These are phyloP conservation scores for Lachnellula occidentalis DNA, from an alignment of 2,329 filamentous ascomycete genomes.

Conservation along the genomic window DNA sequence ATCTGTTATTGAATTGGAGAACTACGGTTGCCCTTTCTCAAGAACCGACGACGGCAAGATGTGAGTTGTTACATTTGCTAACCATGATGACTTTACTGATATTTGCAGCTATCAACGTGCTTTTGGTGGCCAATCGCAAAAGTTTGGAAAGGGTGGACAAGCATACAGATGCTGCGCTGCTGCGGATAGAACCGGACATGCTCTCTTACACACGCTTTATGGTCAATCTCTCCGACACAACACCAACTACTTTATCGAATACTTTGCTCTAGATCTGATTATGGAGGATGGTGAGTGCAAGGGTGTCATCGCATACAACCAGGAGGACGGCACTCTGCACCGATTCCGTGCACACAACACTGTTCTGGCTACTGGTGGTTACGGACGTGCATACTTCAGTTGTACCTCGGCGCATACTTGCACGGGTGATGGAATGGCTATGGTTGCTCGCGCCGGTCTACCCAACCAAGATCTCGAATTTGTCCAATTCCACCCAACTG, in stretches of 20 bases:
- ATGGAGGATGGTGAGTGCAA: slow-evolving; percentile 98
- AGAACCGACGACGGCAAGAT: slow-evolving; percentile 96
- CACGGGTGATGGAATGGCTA: slow-evolving; percentile 98
- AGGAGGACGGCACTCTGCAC: slow-evolving; percentile 96
- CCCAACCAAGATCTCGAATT: slow-evolving; percentile 99
- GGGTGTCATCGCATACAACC: slow-evolving; percentile 95
- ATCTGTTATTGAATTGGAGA: slow-evolving; percentile 90
- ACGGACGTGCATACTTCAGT: slow-evolving; percentile 96
- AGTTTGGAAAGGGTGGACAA: slow-evolving; percentile 94
- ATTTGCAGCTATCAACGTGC: slow-evolving; percentile 80
- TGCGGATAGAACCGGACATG: slow-evolving; percentile 94
- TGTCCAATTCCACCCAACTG: slow-evolving; percentile 98
- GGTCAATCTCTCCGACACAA: slow-evolving; percentile 95
- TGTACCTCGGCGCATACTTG: slow-evolving; percentile 98
- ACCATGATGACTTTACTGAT: slow-evolving; percentile 15
- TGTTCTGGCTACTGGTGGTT: slow-evolving; percentile 92
- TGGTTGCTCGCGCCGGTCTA: slow-evolving; percentile 95
- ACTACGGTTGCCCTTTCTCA: slow-evolving; percentile 96
- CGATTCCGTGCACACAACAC: slow-evolving; percentile 96
- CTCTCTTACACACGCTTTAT: slow-evolving; percentile 96
- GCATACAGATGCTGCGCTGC: slow-evolving; percentile 79
- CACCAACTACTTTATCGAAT: slow-evolving; percentile 99
- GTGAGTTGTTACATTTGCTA: slow-evolving; percentile 40
- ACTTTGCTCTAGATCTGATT: slow-evolving; percentile 92
- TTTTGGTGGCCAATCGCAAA: slow-evolving; percentile 94